Conservation (phyloP, 192 early-diverging fungal species). For the Tieghemiomyces parasiticus region DNA sequence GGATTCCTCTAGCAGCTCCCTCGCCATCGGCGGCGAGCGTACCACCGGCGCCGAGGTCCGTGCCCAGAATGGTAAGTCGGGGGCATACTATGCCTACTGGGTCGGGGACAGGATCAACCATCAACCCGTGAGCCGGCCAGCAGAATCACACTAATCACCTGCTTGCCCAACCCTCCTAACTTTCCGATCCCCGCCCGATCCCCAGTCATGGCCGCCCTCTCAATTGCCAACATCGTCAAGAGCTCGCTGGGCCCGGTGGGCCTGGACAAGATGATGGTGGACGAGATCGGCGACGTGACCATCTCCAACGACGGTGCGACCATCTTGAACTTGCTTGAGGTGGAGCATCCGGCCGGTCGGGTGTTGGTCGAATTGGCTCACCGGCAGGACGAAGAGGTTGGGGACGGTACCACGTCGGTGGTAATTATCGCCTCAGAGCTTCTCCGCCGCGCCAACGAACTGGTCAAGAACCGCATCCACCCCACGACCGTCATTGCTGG, state of each 20-base stretch:
- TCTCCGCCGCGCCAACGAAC: constrained; percentile 86
- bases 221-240: constrained; percentile 98
- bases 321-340: constrained; percentile 90
- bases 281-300: constrained; percentile 99
- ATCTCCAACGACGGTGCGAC: constrained; percentile 99
- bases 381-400: constrained; percentile 99
- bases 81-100: no score
- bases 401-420: constrained; percentile 98
- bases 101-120: no score
- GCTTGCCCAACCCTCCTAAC: no score
- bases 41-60: constrained; percentile 85
- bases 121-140: no score
- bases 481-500: constrained; percentile 97
- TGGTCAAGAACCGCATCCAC: constrained; percentile 98
- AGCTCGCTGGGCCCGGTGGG: constrained; percentile 98
- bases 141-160: no score
- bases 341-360: constrained; percentile 95
- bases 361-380: constrained; percentile 97
- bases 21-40: constrained; percentile 77
- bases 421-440: constrained; percentile 98
- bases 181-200: no score
- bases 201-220: constrained; percentile 90
- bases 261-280: constrained; percentile 99
- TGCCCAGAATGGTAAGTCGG: constrained; percentile 88
- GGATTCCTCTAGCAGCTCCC: constrained; percentile 25